Percentiles rank a stretch among this genome's conserved stretches.
These are phyloP conservation scores for Umbelopsis ramanniana DNA, from an alignment of 192 early-diverging fungal genomes.

Conservation along the genomic window DNA sequence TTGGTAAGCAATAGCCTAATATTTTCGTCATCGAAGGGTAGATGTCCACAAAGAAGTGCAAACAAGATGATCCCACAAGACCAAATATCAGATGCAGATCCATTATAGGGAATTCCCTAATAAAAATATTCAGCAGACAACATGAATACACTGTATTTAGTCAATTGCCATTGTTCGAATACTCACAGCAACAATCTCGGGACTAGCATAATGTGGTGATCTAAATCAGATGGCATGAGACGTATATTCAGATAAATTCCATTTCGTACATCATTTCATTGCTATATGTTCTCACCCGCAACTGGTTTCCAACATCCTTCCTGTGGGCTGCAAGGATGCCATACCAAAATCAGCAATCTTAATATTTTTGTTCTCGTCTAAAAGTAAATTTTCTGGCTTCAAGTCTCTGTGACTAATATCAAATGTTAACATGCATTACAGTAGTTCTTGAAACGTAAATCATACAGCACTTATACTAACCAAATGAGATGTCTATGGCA, in stretches of 20 bases:
- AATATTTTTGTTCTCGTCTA: slow-evolving; percentile 54
- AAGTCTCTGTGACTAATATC: slow-evolving; percentile 81
- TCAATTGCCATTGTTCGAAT: background rate
- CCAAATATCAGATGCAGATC: slow-evolving; percentile 72
- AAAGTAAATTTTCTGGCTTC: slow-evolving; percentile 81
- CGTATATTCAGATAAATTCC: background rate
- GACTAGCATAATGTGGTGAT: slow-evolving; percentile 75
- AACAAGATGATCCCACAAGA: slow-evolving; percentile 77
- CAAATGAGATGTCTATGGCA: slow-evolving; percentile 74
- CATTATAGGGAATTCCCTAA: slow-evolving; percentile 66
- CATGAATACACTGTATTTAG: background rate
- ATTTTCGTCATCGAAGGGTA: slow-evolving; percentile 81
- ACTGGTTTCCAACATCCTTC: slow-evolving; percentile 63
- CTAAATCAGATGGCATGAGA: slow-evolving; percentile 33
- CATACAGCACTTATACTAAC: slow-evolving; percentile 43
- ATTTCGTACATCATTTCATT: background rate
- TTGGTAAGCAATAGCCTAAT: slow-evolving; percentile 65
- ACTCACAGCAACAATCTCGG: slow-evolving; percentile 69
- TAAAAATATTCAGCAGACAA: background rate
- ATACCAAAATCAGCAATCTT: slow-evolving; percentile 98
- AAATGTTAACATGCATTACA: background rate
- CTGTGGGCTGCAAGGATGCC: slow-evolving; percentile 56
- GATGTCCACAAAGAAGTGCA: slow-evolving; percentile 69
- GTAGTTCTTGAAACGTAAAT: background rate
- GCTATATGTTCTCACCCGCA: slow-evolving; percentile 55